Conservation (phyloP, 305 asterid species). For the Fraxinus latifolia region DNA sequence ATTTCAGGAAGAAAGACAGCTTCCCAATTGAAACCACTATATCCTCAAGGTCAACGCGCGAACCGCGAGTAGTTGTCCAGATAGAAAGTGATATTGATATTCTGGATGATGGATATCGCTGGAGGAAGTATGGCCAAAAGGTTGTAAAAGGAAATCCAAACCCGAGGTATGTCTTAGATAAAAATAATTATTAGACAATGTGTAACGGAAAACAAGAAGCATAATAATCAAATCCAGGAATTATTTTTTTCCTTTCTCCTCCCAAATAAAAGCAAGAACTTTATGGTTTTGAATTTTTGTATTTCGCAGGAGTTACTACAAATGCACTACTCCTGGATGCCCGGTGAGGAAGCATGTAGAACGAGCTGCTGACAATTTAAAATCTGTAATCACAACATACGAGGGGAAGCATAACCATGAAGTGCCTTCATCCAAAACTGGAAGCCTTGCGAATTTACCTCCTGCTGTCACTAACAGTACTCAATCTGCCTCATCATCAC, state of each 20-base stretch:
- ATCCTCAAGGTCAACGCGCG: conserved; percentile 55
- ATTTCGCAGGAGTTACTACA: conserved; percentile 67
- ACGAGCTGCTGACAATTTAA: conserved; percentile 62
- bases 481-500: conserved; percentile 7
- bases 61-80: conserved; percentile 68
- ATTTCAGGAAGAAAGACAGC: conserved; percentile 52
- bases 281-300: background rate
- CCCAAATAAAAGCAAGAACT: background rate
- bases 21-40: conserved; percentile 36
- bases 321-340: conserved; percentile 78
- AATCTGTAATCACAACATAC: conserved; percentile 66
- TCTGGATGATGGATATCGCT: conserved; percentile 79
- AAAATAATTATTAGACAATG: too few species aligned
- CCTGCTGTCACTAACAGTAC: conserved; percentile 21
- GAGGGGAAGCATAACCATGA: conserved; percentile 80
- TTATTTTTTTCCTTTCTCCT: background rate
- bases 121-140: conserved; percentile 89
- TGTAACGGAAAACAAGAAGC: background rate
- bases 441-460: conserved; percentile 25
- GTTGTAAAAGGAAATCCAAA: conserved; percentile 89
- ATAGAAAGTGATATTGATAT: conserved; percentile 63
- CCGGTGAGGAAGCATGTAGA: conserved; percentile 78
- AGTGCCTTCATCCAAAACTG: conserved; percentile 44
- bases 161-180: conserved; percentile 29
- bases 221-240: background rate